Conservation (phyloP, 2,329 filamentous ascomycete genomes). For the Calonectria crousiana region DNA sequence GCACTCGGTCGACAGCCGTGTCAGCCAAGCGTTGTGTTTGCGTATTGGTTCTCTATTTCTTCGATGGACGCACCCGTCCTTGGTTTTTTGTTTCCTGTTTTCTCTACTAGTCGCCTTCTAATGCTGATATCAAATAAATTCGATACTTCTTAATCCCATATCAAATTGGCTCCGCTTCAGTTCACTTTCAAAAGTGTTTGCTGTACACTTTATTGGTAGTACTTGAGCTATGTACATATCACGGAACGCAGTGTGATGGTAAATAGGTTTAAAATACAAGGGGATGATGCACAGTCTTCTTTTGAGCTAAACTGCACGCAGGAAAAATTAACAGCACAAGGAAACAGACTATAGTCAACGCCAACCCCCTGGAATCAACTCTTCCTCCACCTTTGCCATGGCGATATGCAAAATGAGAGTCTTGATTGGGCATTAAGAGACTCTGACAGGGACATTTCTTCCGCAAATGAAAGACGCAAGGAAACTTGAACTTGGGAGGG, state of each 20-base stretch:
- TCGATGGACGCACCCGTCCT: conserved; percentile 44
- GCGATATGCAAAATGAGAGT: conserved; percentile 5
- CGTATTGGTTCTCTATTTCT: conserved; percentile 45
- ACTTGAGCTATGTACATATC: background rate
- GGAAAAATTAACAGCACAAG: background rate
- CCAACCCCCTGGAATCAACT: conserved; percentile 12
- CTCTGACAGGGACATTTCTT: conserved; percentile 9
- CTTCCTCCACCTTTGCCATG: conserved; percentile 5
- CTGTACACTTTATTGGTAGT: background rate
- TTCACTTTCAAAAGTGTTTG: background rate
- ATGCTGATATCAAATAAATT: conserved; percentile 71
- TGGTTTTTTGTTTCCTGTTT: conserved; percentile 59
- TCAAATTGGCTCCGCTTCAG: background rate
- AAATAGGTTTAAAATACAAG: background rate
- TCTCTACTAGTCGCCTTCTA: conserved; percentile 70
- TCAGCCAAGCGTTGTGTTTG: conserved; percentile 25
- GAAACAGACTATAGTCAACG: conserved; percentile 20
- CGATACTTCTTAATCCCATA: conserved; percentile 45
- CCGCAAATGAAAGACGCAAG: conserved; percentile 6
- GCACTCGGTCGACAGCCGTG: conserved; percentile 9
- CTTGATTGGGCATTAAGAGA: conserved; percentile 16
- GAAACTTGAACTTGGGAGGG: conserved; percentile 1
- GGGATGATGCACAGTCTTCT: background rate
- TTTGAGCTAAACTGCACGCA: conserved; percentile 6
- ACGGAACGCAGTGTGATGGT: background rate